phyloP scores from a whole-genome alignment of 2,329 filamentous ascomycete species.

The Diaporthe vaccinii region DNA sequence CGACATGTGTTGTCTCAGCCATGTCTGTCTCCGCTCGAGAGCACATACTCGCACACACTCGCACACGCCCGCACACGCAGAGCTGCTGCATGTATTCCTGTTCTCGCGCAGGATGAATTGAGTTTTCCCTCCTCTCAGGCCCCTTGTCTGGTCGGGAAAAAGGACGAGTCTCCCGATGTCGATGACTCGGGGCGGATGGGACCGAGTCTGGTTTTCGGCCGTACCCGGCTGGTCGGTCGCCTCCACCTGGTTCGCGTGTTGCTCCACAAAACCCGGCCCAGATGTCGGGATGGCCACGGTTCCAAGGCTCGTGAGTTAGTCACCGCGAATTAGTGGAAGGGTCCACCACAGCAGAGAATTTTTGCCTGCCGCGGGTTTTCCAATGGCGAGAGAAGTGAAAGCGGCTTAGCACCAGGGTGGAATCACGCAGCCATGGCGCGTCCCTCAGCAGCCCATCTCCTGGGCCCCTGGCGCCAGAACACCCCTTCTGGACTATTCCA shows the following conservation, averaged over 20 bases:
- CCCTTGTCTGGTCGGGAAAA: not conserved
- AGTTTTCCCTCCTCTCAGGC: not conserved
- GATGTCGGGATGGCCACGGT: slow-evolving; percentile 31
- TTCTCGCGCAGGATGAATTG: slow-evolving; percentile 8
- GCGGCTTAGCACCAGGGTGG: slow-evolving; percentile 8
- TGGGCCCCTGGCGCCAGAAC: not conserved
- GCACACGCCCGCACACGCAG: not conserved
- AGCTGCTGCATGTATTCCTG: not conserved
- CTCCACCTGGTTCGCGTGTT: slow-evolving; percentile 27
- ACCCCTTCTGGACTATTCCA: slow-evolving; percentile 18
- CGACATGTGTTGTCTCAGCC: slow-evolving; percentile 35
- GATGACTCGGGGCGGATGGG: slow-evolving; percentile 33
- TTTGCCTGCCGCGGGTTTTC: slow-evolving; percentile 32
- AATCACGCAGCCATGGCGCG: slow-evolving; percentile 21
- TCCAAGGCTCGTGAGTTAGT: slow-evolving; percentile 15
- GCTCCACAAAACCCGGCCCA: slow-evolving; percentile 21
- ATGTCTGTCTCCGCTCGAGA: slow-evolving; percentile 16
- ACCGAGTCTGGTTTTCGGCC: slow-evolving; percentile 29
- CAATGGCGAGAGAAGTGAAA: not conserved
- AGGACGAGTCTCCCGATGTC: not conserved
- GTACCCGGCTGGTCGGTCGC: slow-evolving; percentile 30
- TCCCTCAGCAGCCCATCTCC: not conserved
- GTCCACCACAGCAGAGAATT: slow-evolving; percentile 32
- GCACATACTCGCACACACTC: not conserved
- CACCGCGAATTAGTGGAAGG: slow-evolving; percentile 1